Evolutionary conservation across 306 rosid genomes (phyloP), one percentile per base, ranked within the genome.

Genomic region (Vigna reflexopilosa): DNA sequence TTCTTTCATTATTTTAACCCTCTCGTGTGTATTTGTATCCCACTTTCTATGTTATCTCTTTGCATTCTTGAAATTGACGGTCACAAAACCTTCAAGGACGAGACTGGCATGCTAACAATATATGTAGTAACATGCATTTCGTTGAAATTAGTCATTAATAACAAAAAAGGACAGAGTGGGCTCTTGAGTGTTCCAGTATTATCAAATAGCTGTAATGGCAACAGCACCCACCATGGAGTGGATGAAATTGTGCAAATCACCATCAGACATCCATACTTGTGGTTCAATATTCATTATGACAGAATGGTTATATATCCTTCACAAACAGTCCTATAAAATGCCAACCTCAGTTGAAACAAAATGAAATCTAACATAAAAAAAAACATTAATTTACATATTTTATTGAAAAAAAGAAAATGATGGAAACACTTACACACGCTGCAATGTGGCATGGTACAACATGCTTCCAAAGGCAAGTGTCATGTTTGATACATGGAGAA

Each of bases 361-460:
- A 44, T 64, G 19, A 42, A 72, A 63, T 32, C 38, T 68, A 66
- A 16, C 49, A 84, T 49, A 26, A 26, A 26, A 26, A 55, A 70
- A 70, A 75, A 19, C 20, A 64, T 17, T 65, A 63, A 81, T 55
- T 9, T 13, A 22, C 2, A 19, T 30, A 66, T 77, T 45, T 7
- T 26, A 73, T 13, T 17, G 57, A 3, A 62, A 16, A 36, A 36
- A 16, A 44, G 70, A 16, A 44, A 77, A 56, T 32, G 50, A 83
- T 44, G 58, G 36, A 80, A 67, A 76, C 76, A 88, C 98, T 93
- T 84, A 93, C 97, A 86, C 74, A 19, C 72, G 88, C 66, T 91
- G 98, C 83, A 93, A 86, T 0, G 98, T 91, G 15, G 98, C 97
- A 75, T 93, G 98, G 89, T 89, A 91, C 64, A 91, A 55, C 93